Evolutionary conservation across 495 filamentous ascomycete genomes (phyloP), one percentile per base, ranked within the genome.

Genomic region (Xylaria cubensis): DNA sequence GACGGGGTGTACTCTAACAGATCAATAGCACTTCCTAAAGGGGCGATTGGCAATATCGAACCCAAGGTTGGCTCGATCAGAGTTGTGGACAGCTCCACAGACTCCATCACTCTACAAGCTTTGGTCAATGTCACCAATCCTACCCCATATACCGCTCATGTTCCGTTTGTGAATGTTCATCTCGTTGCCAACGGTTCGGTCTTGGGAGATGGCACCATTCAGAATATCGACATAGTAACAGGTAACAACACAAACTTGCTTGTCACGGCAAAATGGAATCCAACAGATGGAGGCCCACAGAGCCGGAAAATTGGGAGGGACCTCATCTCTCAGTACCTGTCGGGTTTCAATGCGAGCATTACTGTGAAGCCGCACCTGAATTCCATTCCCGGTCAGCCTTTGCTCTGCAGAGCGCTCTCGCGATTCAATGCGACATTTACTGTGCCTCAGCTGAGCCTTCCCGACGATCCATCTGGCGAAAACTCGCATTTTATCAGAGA

Each of bases 61-160:
- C 92, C 92, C 15, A 84, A 88, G 64, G 80, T 97, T 59, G 87
- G 88, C 17, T 81, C 80, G 53, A 79, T 99, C 24, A 82, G 86
- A 66, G 86, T 99, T 69, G 76, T 89, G 41, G 84, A 91, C 50
- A 97, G 94, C 0, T 90, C 90, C 4, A 81, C 86, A 51, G 87
- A 89, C 19, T 92, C 90, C 6, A 80, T 97, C 26, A 88, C 87
- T 17, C 79, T 98, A 12, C 83, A 88, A 71, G 91, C 93, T 12
- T 82, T 77, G 26, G 82, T 97, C 69, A 96, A 95, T 77, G 84
- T 97, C 71, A 95, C 92, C 2, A 99, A 99, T 76, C 96, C 96
- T 4, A 97, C 94, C 1, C 83, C 90, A 0, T 97, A 97, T 80
- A 90, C 92, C 32, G 94, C 92, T 0, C 84, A 85, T 24, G 82